These are phyloP conservation scores for Decorospora gaudefroyi DNA, from an alignment of 2,329 filamentous ascomycete genomes.

Conservation along the genomic window DNA sequence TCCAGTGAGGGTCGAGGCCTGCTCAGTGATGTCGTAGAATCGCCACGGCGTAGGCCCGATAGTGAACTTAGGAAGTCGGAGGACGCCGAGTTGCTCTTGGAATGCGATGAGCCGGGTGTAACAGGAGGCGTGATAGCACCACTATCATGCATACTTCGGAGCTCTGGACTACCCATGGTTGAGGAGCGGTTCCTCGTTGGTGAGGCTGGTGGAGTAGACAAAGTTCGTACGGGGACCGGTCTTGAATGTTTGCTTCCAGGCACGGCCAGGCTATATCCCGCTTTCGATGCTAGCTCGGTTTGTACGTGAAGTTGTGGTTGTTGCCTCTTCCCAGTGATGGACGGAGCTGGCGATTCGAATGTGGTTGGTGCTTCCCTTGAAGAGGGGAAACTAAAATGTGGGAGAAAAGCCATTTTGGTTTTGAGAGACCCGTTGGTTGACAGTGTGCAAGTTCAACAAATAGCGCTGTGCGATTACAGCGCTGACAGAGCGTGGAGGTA, in stretches of 20 bases:
- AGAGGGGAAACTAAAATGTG: slow-evolving; percentile 13
- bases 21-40: slow-evolving; percentile 25
- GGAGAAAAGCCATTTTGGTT: slow-evolving; percentile 18
- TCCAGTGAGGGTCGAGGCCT: slow-evolving; percentile 21
- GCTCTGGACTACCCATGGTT: slow-evolving; percentile 23
- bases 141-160: slow-evolving; percentile 22
- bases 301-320: slow-evolving; percentile 21
- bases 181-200: slow-evolving; percentile 24
- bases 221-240: slow-evolving; percentile 9
- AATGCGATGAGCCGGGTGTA: slow-evolving; percentile 34
- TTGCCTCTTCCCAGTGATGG: slow-evolving; percentile 10
- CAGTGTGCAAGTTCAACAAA: slow-evolving; percentile 12
- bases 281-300: slow-evolving; percentile 10
- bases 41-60: slow-evolving; percentile 27
- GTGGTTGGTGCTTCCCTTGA: slow-evolving; percentile 1
- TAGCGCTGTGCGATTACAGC: slow-evolving; percentile 15
- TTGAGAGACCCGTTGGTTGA: slow-evolving; percentile 10
- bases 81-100: slow-evolving; percentile 26
- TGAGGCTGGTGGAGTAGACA: slow-evolving; percentile 36
- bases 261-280: slow-evolving; percentile 13
- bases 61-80: slow-evolving; percentile 24
- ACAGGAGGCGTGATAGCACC: slow-evolving; percentile 35
- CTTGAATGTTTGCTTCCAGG: slow-evolving; percentile 7
- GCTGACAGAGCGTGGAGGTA: slow-evolving; percentile 10
- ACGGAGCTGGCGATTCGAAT: slow-evolving; percentile 1